Base-by-base conservation (phyloP, 73 alveolate species). In the Paramecium sexaurelia region DNA sequence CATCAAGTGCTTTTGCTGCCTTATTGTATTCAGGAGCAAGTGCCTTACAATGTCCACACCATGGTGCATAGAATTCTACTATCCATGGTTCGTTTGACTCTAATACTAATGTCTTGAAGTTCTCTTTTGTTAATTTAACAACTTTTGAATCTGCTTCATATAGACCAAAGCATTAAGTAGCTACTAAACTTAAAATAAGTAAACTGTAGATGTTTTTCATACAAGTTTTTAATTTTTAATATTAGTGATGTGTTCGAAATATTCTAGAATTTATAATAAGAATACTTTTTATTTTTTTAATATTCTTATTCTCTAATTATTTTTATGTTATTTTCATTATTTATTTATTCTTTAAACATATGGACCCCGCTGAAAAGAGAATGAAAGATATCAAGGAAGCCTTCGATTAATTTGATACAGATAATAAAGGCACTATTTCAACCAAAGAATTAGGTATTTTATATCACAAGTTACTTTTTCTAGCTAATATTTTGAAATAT, bases 11-110 rank as follows among this genome's bases (percentile, higher is more conserved):
- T 69, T 95, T 90, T 11, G 99, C 99, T 51, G 98, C 98, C 94
- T 97, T 96, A 93, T 98, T 98, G 95, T 96, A 97, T 20, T 96
- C 98, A 1, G 99, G 99, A 24, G 98, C 97, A 13, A 98, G 92
- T 6, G 92, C 85, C 92, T 97, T 91, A 91, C 99, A 98, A 82
- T 98, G 99, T 41, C 99, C 99, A 88, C 99, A 96, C 99, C 99
- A 97, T 9, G 99, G 99, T 43, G 96, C 96, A 91, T 75, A 93
- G 37, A 91, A 93, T 84, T 91, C 92, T 39, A 93, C 95, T 36
- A 92, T 75, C 99, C 99, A 96, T 51, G 97, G 92, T 61, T 98
- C 99, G 69, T 96, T 92, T 13, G 98, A 92, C 17, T 87, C 92
- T n/a, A 92, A 71, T 9, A 98, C 97, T 37, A 82, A 83, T 27